Evolutionary conservation across 495 filamentous ascomycete species (phyloP).

Genomic region (Parathielavia hyrcaniae): DNA sequence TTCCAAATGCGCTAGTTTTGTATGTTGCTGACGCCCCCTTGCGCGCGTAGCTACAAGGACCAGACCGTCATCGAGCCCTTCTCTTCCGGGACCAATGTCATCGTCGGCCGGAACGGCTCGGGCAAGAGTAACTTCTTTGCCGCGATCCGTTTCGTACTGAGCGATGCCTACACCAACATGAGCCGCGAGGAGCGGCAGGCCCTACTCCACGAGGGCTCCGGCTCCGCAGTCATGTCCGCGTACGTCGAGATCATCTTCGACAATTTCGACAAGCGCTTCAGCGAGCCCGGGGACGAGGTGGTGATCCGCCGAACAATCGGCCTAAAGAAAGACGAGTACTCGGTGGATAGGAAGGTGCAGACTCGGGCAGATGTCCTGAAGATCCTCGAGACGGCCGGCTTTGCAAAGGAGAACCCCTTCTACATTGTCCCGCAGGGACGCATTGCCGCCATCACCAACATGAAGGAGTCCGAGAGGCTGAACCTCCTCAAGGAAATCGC

Average conservation of each 20-base stretch:
- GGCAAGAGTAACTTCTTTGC: constrained; percentile 99
- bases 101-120: constrained; percentile 97
- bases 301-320: constrained; percentile 90
- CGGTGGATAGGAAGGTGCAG: constrained; percentile 89
- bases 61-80: constrained; percentile 98
- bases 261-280: constrained; percentile 93
- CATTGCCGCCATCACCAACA: constrained; percentile 92
- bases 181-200: constrained; percentile 92
- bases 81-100: constrained; percentile 95
- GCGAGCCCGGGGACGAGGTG: constrained; percentile 84
- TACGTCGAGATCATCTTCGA: constrained; percentile 99
- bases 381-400: constrained; percentile 89
- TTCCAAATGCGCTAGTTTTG: neutral
- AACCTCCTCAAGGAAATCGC: constrained; percentile 94
- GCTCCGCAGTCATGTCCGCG: constrained; percentile 96
- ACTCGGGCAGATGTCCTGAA: constrained; percentile 95
- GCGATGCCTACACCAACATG: constrained; percentile 96
- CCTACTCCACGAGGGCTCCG: constrained; percentile 92
- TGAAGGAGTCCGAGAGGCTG: constrained; percentile 89
- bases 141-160: constrained; percentile 95
- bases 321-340: constrained; percentile 97
- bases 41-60: constrained; percentile 78
- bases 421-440: constrained; percentile 98
- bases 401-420: constrained; percentile 96
- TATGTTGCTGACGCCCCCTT: constrained; percentile 18